Evolutionary conservation across 2,329 filamentous ascomycete genomes (phyloP), one percentile per base, ranked within the genome.

Genomic region (Blastomyces gilchristii): DNA sequence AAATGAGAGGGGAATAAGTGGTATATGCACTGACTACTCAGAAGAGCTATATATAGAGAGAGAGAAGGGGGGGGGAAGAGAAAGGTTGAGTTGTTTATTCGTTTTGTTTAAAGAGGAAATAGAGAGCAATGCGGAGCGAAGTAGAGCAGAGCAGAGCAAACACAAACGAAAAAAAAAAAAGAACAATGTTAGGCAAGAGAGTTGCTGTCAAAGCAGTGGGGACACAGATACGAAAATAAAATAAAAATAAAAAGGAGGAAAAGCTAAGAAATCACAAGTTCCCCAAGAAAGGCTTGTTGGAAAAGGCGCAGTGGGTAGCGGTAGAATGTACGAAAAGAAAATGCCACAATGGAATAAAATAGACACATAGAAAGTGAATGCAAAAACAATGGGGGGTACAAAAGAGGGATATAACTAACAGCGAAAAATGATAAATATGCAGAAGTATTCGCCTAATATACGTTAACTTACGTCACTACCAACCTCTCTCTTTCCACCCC

Each of bases 281-380:
- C 12, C 22, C 3, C 8, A 2, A 28, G 3, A 2, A 50, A 50
- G 22, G 25, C 14, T 52, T 11, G 49, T 16, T 16, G 49, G 49
- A 28, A 28, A 31, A 28, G 22, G 49, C 22, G 18, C 45, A 45
- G 1, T 18, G 14, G 43, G 8, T 50, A 25, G 47, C 16, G n/a
- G 22, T 25, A 50, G 49, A 50, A 28, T 28, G 49, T 50, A 54
- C 28, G n/a, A 54, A 54, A 54, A 34, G 18, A 34, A n/a, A 56
- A 53, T 8, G 18, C 34, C 52, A 45, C 16, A 56, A 56, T 37
- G 34, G 34, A 37, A 37, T 39, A 31, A 16, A 39, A 56, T 34
- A 31, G 31, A 62, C 69, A 67, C 69, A 68, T 66, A 65, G 68
- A 65, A 69, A 65, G 70, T 67, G 65, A 69, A 66, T 66, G 60